A percentile compares a stretch with the other conserved stretches of the same genome.
phyloP scores from a whole-genome alignment of 2,329 filamentous ascomycete species.

The Alternaria burnsii region DNA sequence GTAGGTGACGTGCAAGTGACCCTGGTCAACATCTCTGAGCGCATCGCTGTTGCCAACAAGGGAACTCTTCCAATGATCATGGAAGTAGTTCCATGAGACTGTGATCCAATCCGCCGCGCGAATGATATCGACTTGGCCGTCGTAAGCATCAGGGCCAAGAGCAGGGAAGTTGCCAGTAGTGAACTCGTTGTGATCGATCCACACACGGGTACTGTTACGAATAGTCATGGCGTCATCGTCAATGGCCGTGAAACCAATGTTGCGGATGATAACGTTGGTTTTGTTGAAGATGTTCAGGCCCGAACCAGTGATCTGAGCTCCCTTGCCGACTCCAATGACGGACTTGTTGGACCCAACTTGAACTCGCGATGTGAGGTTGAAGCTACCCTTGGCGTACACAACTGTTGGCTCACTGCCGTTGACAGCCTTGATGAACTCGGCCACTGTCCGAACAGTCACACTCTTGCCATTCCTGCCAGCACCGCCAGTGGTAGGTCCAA shows the following conservation, averaged over 20 bases:
- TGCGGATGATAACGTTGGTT: slow-evolving; percentile 70
- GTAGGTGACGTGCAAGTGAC: slow-evolving; percentile 70
- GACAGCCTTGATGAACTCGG: slow-evolving; percentile 39
- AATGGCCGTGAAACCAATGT: slow-evolving; percentile 68
- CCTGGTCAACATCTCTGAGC: slow-evolving; percentile 65
- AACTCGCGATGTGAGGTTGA: slow-evolving; percentile 55
- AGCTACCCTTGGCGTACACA: slow-evolving; percentile 56
- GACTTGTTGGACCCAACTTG: slow-evolving; percentile 57
- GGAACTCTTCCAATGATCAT: slow-evolving; percentile 70
- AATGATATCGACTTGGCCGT: slow-evolving; percentile 70
- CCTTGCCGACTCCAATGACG: slow-evolving; percentile 52
- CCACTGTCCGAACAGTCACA: slow-evolving; percentile 40
- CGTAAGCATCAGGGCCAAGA: slow-evolving; percentile 71
- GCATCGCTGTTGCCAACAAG: slow-evolving; percentile 68
- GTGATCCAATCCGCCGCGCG: slow-evolving; percentile 70
- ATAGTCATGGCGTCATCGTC: slow-evolving; percentile 68
- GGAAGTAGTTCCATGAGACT: slow-evolving; percentile 61
- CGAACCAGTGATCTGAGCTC: slow-evolving; percentile 53
- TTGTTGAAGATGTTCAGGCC: slow-evolving; percentile 63
- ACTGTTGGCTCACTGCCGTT: slow-evolving; percentile 41
- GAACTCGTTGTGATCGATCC: slow-evolving; percentile 74
- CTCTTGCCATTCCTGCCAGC: slow-evolving; percentile 38
- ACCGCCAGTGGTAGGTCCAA: slow-evolving; percentile 46
- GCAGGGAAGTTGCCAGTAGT: slow-evolving; percentile 63
- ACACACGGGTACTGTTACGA: slow-evolving; percentile 63